Evolutionary conservation across 2,329 filamentous ascomycete species (phyloP).

Genomic region (Domatiomyces globalis): DNA sequence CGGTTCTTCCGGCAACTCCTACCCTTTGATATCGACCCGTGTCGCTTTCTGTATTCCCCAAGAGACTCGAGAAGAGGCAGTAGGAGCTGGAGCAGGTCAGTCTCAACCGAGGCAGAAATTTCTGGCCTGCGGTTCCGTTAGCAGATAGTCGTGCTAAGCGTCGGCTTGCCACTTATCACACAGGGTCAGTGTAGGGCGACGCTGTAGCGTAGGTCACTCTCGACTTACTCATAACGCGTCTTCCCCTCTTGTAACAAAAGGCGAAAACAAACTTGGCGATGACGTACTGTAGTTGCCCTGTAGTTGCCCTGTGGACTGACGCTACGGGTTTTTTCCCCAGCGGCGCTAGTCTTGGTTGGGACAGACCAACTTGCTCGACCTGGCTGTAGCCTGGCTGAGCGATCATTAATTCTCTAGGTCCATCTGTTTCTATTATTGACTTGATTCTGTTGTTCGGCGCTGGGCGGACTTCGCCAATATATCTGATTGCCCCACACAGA

Average conservation of each 20-base stretch:
- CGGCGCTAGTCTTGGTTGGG: not conserved
- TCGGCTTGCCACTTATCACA: conserved; percentile 7
- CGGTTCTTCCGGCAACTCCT: conserved; percentile 7
- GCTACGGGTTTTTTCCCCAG: not conserved
- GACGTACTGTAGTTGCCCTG: not conserved
- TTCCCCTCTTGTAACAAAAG: not conserved
- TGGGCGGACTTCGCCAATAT: not conserved
- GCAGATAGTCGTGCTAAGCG: not conserved
- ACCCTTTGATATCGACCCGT: conserved; percentile 27
- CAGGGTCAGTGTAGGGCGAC: conserved; percentile 11
- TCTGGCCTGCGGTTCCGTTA: conserved; percentile 6
- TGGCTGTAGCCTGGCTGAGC: not conserved
- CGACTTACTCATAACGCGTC: not conserved
- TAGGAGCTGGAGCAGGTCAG: conserved; percentile 9
- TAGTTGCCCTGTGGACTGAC: not conserved
- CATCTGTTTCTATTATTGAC: not conserved
- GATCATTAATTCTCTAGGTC: not conserved
- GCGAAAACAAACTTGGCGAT: not conserved
- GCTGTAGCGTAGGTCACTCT: not conserved
- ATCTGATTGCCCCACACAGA: not conserved
- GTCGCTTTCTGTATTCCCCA: conserved; percentile 25
- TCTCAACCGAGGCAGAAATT: conserved; percentile 5
- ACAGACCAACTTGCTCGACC: not conserved
- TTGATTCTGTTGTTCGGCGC: not conserved
- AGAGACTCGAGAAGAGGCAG: conserved; percentile 21